Percentiles rank a stretch among this genome's conserved stretches.
phyloP scores from a whole-genome alignment of 345 rosid species.

The Combretum micranthum region DNA sequence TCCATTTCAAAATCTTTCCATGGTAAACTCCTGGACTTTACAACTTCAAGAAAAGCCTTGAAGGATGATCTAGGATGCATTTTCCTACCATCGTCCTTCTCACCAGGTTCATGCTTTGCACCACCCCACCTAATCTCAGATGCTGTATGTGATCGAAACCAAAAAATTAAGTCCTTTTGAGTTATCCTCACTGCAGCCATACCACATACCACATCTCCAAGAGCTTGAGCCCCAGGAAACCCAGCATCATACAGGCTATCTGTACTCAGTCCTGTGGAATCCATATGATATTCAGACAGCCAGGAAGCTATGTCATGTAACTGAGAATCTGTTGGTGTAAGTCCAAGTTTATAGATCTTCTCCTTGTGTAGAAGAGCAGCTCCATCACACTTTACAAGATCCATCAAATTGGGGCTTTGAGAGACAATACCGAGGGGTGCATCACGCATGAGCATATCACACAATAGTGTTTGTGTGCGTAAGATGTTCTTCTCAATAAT shows the following conservation, averaged over 20 bases:
- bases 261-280: slow-evolving; percentile 91
- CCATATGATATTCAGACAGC: slow-evolving; percentile 72
- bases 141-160: slow-evolving; percentile 92
- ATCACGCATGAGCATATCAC: slow-evolving; percentile 94
- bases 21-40: slow-evolving; percentile 76
- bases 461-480: slow-evolving; percentile 85
- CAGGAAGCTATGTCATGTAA: slow-evolving; percentile 62
- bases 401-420: slow-evolving; percentile 86
- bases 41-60: slow-evolving; percentile 91
- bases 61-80: slow-evolving; percentile 98
- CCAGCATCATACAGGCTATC: slow-evolving; percentile 95
- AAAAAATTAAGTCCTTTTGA: slow-evolving; percentile 65
- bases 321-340: slow-evolving; percentile 65
- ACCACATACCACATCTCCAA: slow-evolving; percentile 78
- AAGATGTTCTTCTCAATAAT: slow-evolving; percentile 80
- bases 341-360: slow-evolving; percentile 63
- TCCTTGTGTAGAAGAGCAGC: slow-evolving; percentile 76
- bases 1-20: slow-evolving; percentile 99
- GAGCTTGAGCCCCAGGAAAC: slow-evolving; percentile 59
- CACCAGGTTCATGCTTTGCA: slow-evolving; percentile 76
- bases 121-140: slow-evolving; percentile 95
- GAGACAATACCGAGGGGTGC: slow-evolving; percentile 85
- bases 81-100: slow-evolving; percentile 67
- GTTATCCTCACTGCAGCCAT: slow-evolving; percentile 96
- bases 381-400: slow-evolving; percentile 92